Evolutionary conservation across 179 eudicot species (phyloP).

Genomic region (Heliamphora pulchella): DNA sequence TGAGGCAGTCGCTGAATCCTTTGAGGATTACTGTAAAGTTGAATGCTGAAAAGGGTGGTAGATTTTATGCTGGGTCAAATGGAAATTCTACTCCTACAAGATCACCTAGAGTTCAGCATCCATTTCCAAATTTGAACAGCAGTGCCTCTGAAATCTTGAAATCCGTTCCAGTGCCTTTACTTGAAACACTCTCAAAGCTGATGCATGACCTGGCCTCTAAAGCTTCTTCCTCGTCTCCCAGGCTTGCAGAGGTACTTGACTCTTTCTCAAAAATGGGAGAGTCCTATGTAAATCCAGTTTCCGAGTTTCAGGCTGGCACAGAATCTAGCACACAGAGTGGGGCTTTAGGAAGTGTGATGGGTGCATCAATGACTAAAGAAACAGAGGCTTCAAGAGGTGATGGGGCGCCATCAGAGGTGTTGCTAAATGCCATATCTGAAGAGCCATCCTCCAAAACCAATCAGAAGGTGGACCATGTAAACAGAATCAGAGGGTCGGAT

Average conservation of each 20-base stretch:
- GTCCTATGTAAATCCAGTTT: slow-evolving; percentile 27
- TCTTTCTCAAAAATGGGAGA: slow-evolving; percentile 37
- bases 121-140: slow-evolving; percentile 22
- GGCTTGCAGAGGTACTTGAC: slow-evolving; percentile 41
- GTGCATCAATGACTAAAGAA: slow-evolving; percentile 14
- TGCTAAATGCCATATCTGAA: slow-evolving; percentile 14
- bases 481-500: background rate
- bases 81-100: slow-evolving; percentile 36
- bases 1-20: slow-evolving; percentile 67
- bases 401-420: background rate
- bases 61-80: slow-evolving; percentile 24
- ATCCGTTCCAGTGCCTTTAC: slow-evolving; percentile 47
- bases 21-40: slow-evolving; percentile 56
- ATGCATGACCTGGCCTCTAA: slow-evolving; percentile 47
- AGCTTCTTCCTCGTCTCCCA: slow-evolving; percentile 41
- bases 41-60: slow-evolving; percentile 28
- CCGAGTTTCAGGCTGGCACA: slow-evolving; percentile 17
- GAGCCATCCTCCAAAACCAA: slow-evolving; percentile 14
- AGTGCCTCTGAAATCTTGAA: slow-evolving; percentile 38
- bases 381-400: slow-evolving; percentile 22
- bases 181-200: slow-evolving; percentile 41
- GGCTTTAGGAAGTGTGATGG: slow-evolving; percentile 13
- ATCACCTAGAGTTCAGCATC: slow-evolving; percentile 25
- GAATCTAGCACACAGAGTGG: slow-evolving; percentile 13
- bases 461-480: slow-evolving; percentile 7